These are phyloP conservation scores for Rachicladosporium sp. DNA, from an alignment of 2,329 filamentous ascomycete species.

Conservation along the genomic window DNA sequence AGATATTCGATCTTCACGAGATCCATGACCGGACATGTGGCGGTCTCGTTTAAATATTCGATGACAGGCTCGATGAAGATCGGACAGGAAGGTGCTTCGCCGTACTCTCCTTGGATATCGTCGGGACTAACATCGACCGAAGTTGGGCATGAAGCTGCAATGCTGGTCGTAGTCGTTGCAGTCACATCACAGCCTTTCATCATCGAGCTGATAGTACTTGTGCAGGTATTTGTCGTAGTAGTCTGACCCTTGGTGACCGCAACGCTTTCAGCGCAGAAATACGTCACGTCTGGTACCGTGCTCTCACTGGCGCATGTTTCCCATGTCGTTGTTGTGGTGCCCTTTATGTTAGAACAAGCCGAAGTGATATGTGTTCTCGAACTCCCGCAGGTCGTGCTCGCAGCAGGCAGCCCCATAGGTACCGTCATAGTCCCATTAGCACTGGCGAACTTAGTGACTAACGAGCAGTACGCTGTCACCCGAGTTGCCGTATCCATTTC, in stretches of 20 bases:
- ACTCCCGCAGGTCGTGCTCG: too few species aligned
- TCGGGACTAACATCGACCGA: constrained; percentile 1
- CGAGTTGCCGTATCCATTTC: too few species aligned
- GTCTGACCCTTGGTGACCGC: not conserved
- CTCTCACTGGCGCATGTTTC: constrained; percentile 1
- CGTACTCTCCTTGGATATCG: constrained; percentile 3
- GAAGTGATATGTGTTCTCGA: too few species aligned
- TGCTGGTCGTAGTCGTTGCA: constrained; percentile 1
- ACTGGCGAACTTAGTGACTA: too few species aligned
- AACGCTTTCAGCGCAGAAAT: constrained; percentile 2
- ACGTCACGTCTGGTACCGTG: constrained; percentile 3
- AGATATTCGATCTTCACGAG: not conserved
- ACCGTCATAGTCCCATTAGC: too few species aligned
- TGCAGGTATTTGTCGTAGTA: constrained; percentile 2
- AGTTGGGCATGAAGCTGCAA: constrained; percentile 3
- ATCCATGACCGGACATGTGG: too few species aligned
- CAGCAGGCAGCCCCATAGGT: too few species aligned
- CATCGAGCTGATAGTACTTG: constrained; percentile 2
- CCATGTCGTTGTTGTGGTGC: constrained; percentile 1
- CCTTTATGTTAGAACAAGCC: too few species aligned
- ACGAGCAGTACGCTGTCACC: too few species aligned
- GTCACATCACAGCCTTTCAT: constrained; percentile 3
- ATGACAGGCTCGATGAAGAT: too few species aligned
- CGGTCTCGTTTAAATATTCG: too few species aligned
- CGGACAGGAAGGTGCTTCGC: not conserved